Percentiles rank a stretch among this genome's conserved stretches.
Conservation (phyloP, 2,329 filamentous ascomycete species). For the Arthrobotrys entomopaga region DNA sequence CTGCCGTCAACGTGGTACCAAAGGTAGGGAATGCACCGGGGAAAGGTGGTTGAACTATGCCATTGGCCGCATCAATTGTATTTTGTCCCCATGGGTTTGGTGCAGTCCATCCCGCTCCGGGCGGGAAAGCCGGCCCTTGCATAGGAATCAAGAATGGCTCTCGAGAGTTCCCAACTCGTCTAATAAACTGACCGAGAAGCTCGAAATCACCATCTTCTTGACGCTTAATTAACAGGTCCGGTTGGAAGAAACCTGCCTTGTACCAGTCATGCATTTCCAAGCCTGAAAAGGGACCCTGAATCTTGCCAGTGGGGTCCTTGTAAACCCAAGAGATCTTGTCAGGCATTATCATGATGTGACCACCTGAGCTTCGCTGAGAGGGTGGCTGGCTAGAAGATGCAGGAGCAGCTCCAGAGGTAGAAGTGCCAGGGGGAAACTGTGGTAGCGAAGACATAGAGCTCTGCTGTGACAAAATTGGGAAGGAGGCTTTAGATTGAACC, state of each 20-base stretch:
- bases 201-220: conserved; percentile 94
- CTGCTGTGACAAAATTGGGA: conserved; percentile 35
- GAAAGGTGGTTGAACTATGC: conserved; percentile 83
- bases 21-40: conserved; percentile 95
- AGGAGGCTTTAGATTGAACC: conserved; percentile 36
- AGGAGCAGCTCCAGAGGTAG: conserved; percentile 20
- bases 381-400: conserved; percentile 49
- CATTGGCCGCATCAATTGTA: conserved; percentile 62
- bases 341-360: conserved; percentile 97
- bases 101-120: conserved; percentile 43
- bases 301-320: conserved; percentile 88
- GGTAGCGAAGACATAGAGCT: conserved; percentile 46
- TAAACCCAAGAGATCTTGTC: conserved; percentile 99
- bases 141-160: conserved; percentile 98
- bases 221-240: conserved; percentile 93
- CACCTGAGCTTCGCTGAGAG: conserved; percentile 74
- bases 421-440: conserved; percentile 16
- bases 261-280: conserved; percentile 99
- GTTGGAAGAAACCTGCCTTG: conserved; percentile 96
- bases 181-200: conserved; percentile 90
- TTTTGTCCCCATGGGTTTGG: conserved; percentile 63
- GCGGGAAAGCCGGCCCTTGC: conserved; percentile 75
- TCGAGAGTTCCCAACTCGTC: conserved; percentile 94
- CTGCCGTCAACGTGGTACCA: conserved; percentile 92
- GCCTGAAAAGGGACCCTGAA: conserved; percentile 94